A percentile compares a stretch with the other conserved stretches of the same genome.
Evolutionary conservation across 805 yeast species (phyloP).

Genomic region (Barnettozyma sp.): DNA sequence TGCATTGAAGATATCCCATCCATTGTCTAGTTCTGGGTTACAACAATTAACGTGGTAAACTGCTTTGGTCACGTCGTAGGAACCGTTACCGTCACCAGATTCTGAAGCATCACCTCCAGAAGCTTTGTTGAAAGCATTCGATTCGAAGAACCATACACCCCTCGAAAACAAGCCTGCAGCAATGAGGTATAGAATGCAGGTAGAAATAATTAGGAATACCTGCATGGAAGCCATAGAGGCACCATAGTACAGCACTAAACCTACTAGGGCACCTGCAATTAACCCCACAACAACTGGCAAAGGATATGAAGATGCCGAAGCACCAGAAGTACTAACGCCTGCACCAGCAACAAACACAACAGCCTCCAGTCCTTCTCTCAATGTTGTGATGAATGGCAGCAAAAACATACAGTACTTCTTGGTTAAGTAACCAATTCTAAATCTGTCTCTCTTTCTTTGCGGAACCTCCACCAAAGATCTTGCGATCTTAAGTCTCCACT

Average conservation of each 20-base stretch:
- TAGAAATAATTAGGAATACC: constrained; percentile 78
- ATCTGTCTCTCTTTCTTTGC: constrained; percentile 40
- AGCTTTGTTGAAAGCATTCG: constrained; percentile 48
- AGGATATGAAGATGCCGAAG: constrained; percentile 74
- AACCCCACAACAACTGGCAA: constrained; percentile 88
- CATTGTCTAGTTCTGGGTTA: constrained; percentile 84
- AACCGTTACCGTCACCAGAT: constrained; percentile 90
- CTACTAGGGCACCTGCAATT: constrained; percentile 68
- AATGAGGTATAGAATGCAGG: constrained; percentile 82
- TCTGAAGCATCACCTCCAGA: constrained; percentile 97
- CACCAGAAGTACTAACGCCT: constrained; percentile 51
- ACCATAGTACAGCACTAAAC: constrained; percentile 67
- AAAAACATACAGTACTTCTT: constrained; percentile 84
- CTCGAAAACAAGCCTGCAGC: constrained; percentile 91
- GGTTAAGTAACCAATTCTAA: constrained; percentile 46
- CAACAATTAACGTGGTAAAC: constrained; percentile 99
- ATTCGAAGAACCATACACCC: constrained; percentile 87
- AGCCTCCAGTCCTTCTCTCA: constrained; percentile 97
- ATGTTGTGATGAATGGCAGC: constrained; percentile 82
- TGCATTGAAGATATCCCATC: constrained; percentile 97
- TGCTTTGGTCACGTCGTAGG: constrained; percentile 69
- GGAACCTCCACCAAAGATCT: constrained; percentile 65
- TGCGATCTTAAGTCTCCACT: constrained; percentile 95
- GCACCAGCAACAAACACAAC: constrained; percentile 96
- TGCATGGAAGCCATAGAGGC: constrained; percentile 82